Conservation (phyloP, 139 green algal genomes). For the Tetradesmus obliquus region DNA sequence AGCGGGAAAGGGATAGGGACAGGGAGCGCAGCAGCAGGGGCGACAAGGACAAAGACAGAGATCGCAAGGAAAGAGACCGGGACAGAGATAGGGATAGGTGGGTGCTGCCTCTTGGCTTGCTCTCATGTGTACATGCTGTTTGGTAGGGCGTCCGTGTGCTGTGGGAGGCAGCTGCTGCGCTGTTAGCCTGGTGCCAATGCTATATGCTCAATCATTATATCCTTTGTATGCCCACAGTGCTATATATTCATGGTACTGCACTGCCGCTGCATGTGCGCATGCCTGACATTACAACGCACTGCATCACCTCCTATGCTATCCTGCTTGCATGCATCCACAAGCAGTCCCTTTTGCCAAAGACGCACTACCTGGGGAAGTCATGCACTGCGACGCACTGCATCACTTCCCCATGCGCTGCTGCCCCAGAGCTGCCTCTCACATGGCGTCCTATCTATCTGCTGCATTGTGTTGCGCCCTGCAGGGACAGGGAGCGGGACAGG, state of each 20-base stretch:
- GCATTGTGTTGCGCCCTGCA: not conserved
- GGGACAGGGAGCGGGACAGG: not conserved
- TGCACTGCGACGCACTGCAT: no score
- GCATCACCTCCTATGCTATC: no score
- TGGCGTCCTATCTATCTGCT: no score
- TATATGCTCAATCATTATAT: not conserved
- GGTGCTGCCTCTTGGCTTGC: not conserved
- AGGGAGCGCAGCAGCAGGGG: constrained; percentile 26
- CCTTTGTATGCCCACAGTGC: not conserved
- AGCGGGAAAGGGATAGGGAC: constrained; percentile 27
- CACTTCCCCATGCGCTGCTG: no score
- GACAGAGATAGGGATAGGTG: constrained; percentile 15
- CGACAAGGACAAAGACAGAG: not conserved
- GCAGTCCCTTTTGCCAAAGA: no score
- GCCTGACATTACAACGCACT: not conserved
- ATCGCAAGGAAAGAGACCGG: constrained; percentile 2
- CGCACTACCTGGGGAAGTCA: no score
- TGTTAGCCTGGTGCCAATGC: not conserved
- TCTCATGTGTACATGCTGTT: not conserved
- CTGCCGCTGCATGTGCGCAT: no score
- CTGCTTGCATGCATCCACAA: no score
- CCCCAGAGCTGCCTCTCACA: no score
- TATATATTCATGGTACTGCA: no score
- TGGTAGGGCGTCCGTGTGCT: not conserved
- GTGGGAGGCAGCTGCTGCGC: not conserved